Evolutionary conservation across 129 eudicot species (phyloP), one percentile per base, ranked within the genome.

Genomic region (Centrapalus pauciflorus): DNA sequence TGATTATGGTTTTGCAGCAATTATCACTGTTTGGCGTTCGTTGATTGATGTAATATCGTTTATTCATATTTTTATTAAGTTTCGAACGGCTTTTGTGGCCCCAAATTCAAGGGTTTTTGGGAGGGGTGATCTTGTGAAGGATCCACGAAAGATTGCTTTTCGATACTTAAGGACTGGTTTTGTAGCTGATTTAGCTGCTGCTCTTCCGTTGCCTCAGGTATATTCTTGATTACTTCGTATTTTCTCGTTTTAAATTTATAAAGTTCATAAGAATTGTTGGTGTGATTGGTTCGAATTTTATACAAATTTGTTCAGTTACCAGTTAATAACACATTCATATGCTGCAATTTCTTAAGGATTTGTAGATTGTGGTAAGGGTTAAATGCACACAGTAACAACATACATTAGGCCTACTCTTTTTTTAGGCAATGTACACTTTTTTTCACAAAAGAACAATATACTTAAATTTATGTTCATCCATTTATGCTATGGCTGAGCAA

Each of bases 191-290:
- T 77, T 83, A 0, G 87, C 93, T 13, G 97, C 97, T 7, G 85
- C 92, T 38, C 90, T 91, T 60, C 97, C 97, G 1, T 78, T 91
- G 43, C 97, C 97, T 0, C 96, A 91, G 82, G 97, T 91, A 19
- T 2, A 16, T 74, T 73, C 12, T 3, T 29, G 35, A 27, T 64
- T 54, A 2, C 8, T 21, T 41, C n/a, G 5, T 8, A 0, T 35
- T 7, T 21, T 56, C 2, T n/a, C n/a, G n/a, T n/a, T n/a, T n/a
- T n/a, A n/a, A n/a, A n/a, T n/a, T n/a, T n/a, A n/a, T n/a, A n/a
- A n/a, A n/a, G n/a, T n/a, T n/a, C n/a, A n/a, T n/a, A n/a, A n/a
- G n/a, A 29, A 5, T 29, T 51, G 40, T 67, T 51, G 1, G 11
- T 14, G 21, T 2, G 37, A 62, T n/a, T 56, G 40, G 63, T 56